A percentile compares a stretch with the other conserved stretches of the same genome.
Conservation (phyloP, 169 alveolate species). For the Theileria orientalis region DNA sequence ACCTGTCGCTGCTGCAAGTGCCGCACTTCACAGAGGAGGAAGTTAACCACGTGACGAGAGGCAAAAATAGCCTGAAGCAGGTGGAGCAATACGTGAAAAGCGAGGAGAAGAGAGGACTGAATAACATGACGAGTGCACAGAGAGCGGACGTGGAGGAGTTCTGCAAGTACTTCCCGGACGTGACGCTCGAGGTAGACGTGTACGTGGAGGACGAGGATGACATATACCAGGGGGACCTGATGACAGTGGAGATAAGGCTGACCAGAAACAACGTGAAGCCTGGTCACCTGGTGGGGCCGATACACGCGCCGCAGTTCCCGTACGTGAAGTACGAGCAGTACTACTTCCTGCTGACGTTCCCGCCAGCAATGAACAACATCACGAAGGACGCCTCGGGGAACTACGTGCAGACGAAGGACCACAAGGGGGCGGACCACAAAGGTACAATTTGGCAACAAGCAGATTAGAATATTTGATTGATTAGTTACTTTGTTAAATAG, state of each 20-base stretch:
- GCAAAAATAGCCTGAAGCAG: constrained; percentile 77
- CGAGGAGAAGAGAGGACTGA: constrained; percentile 78
- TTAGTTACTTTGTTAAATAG: no score
- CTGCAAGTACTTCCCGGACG: constrained; percentile 75
- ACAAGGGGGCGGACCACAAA: background rate
- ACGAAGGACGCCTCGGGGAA: background rate
- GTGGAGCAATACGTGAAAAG: constrained; percentile 79
- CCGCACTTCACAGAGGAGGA: constrained; percentile 85
- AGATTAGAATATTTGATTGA: no score
- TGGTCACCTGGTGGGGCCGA: constrained; percentile 83
- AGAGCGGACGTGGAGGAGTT: constrained; percentile 81
- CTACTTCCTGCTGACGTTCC: constrained; percentile 78
- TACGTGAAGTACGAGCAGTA: constrained; percentile 87
- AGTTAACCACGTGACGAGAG: constrained; percentile 71
- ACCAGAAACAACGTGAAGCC: constrained; percentile 78
- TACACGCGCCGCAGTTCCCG: constrained; percentile 86
- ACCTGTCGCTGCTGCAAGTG: constrained; percentile 81
- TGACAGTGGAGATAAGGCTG: constrained; percentile 79
- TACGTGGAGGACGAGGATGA: constrained; percentile 84
- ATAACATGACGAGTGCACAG: constrained; percentile 75
- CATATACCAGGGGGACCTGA: constrained; percentile 85
- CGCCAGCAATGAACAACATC: constrained; percentile 45
- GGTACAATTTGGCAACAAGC: no score
- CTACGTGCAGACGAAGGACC: constrained; percentile 38
- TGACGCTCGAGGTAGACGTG: constrained; percentile 74